A percentile compares a stretch with the other conserved stretches of the same genome.
These are phyloP conservation scores for Diplosphaera chodatii DNA, from an alignment of 139 green algal species.

Conservation along the genomic window DNA sequence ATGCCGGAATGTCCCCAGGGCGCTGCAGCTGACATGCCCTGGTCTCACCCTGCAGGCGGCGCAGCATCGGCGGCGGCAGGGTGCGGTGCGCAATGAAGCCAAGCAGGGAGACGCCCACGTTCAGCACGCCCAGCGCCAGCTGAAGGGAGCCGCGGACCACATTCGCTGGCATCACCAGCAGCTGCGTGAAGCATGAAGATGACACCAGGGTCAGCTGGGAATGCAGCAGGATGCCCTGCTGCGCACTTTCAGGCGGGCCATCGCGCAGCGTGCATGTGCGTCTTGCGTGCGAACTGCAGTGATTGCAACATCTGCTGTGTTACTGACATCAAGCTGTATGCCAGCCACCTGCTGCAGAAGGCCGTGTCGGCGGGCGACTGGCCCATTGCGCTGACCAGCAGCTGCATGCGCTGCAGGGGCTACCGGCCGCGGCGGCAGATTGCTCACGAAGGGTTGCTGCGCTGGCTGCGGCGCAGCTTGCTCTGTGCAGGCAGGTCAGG, in stretches of 20 bases:
- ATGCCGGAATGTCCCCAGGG: no score
- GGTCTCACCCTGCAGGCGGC: not conserved
- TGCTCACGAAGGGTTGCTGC: not conserved
- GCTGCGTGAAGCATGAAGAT: no score
- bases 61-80: not conserved
- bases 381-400: not conserved
- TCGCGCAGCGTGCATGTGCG: no score
- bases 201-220: no score
- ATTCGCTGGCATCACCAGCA: not conserved
- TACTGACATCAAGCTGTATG: no score
- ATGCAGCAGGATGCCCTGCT: no score
- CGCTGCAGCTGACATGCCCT: no score
- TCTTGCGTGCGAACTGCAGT: no score
- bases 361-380: not conserved
- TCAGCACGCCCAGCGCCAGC: constrained; percentile 2
- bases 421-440: constrained; percentile 3
- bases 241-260: no score
- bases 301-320: no score
- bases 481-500: not conserved
- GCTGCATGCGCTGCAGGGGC: not conserved
- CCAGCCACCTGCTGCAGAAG: not conserved
- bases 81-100: not conserved
- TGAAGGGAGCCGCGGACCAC: not conserved
- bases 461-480: not conserved
- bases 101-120: not conserved